Percentiles rank a stretch among this genome's conserved stretches.
phyloP scores from a whole-genome alignment of 2,329 filamentous ascomycete species.

The Nothophoma quercina region DNA sequence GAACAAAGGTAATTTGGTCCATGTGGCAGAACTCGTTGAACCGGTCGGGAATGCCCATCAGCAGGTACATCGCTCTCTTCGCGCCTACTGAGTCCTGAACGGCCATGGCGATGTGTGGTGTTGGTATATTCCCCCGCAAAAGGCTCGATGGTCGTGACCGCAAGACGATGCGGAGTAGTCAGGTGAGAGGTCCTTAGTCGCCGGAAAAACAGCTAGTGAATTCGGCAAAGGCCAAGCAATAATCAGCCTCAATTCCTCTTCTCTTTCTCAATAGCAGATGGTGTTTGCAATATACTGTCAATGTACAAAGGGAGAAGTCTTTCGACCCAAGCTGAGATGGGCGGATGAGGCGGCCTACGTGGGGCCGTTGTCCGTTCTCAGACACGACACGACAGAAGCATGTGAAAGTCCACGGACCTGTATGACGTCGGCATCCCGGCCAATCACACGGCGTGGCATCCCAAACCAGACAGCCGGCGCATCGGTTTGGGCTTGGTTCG shows the following conservation, averaged over 20 bases:
- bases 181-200: conserved; percentile 19
- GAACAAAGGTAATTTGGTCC: conserved; percentile 49
- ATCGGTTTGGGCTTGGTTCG: conserved; percentile 7
- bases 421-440: conserved; percentile 19
- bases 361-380: conserved; percentile 22
- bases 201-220: conserved; percentile 16
- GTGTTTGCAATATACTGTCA: too few relatives aligned
- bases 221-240: conserved; percentile 2
- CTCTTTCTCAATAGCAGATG: neutral
- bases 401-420: conserved; percentile 23
- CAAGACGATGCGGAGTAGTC: conserved; percentile 17
- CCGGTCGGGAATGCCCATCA: conserved; percentile 46
- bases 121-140: neutral
- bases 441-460: conserved; percentile 18
- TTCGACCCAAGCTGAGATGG: conserved; percentile 11
- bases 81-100: conserved; percentile 36
- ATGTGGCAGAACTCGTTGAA: conserved; percentile 50
- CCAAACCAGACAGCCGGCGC: conserved; percentile 6
- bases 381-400: conserved; percentile 7
- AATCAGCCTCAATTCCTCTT: neutral
- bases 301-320: conserved; percentile 3
- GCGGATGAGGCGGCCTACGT: conserved; percentile 20
- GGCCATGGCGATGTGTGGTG: conserved; percentile 27
- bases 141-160: conserved; percentile 1
- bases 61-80: conserved; percentile 38